Percentiles rank a stretch among this genome's conserved stretches.
These are phyloP conservation scores for Petunia axillaris DNA, from an alignment of 257 asterid genomes.

Conservation along the genomic window DNA sequence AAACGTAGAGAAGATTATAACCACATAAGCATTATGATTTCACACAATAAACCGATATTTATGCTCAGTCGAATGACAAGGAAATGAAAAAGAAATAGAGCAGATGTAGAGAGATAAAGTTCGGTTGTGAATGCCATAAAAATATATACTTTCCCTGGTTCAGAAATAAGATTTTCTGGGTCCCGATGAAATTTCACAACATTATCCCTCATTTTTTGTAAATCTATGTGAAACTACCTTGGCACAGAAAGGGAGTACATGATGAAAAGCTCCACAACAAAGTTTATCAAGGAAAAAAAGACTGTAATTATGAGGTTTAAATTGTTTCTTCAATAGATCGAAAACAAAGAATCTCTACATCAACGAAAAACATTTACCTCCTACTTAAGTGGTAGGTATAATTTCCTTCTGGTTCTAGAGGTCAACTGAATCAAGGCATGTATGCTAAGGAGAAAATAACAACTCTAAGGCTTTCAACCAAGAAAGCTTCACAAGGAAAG, in stretches of 20 bases:
- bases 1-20: background rate
- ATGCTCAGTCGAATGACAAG: background rate
- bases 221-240: background rate
- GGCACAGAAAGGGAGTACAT: background rate
- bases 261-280: background rate
- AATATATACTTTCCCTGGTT: background rate
- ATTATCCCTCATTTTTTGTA: background rate
- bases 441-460: background rate
- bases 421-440: background rate
- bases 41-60: background rate
- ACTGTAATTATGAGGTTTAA: no score
- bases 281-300: background rate
- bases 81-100: background rate
- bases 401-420: background rate
- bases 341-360: background rate
- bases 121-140: background rate
- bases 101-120: background rate
- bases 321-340: background rate
- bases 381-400: background rate
- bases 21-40: background rate
- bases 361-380: background rate
- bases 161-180: background rate
- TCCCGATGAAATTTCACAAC: slow-evolving; percentile 8
- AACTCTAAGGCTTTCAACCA: background rate
- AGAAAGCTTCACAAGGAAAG: background rate